Evolutionary conservation across 1,284 basidiomycete genomes (phyloP).

Genomic region (Marasmius oreades): DNA sequence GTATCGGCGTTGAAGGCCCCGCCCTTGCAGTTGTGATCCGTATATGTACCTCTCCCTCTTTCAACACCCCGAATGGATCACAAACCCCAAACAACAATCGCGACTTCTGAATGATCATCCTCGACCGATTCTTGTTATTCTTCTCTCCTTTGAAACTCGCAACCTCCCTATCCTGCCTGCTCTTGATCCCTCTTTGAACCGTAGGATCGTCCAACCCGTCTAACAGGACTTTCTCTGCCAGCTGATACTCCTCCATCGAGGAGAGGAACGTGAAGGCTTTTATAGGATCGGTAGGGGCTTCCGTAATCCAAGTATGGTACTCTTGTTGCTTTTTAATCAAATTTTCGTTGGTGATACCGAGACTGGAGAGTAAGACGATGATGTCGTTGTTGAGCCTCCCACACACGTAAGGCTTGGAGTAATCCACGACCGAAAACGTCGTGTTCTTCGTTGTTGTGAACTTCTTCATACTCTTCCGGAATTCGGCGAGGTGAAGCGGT

Average conservation of each 20-base stretch:
- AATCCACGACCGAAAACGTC: conserved; percentile 62
- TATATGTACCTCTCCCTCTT: conserved; percentile 60
- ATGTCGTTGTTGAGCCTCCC: conserved; percentile 66
- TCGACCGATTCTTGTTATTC: conserved; percentile 42
- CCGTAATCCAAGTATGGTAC: conserved; percentile 54
- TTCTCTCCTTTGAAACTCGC: conserved; percentile 49
- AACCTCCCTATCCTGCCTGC: conserved; percentile 46
- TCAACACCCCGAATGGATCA: conserved; percentile 57
- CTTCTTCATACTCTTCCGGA: conserved; percentile 66
- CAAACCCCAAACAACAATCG: conserved; percentile 61
- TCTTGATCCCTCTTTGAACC: conserved; percentile 37
- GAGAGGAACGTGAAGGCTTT: conserved; percentile 54
- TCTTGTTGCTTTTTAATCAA: conserved; percentile 51
- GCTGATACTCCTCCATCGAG: conserved; percentile 40
- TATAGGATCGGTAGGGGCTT: conserved; percentile 41
- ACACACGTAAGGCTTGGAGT: conserved; percentile 59
- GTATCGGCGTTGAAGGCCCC: conserved; percentile 51
- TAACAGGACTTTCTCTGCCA: conserved; percentile 50
- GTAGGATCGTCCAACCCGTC: conserved; percentile 46
- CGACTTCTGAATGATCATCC: conserved; percentile 60
- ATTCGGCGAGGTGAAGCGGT: conserved; percentile 42
- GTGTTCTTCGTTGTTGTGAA: conserved; percentile 50
- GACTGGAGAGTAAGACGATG: conserved; percentile 58
- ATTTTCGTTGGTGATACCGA: conserved; percentile 53
- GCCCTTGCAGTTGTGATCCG: conserved; percentile 48